phyloP scores from a whole-genome alignment of 805 yeast species.

The Yarrowia phangngaensis region DNA sequence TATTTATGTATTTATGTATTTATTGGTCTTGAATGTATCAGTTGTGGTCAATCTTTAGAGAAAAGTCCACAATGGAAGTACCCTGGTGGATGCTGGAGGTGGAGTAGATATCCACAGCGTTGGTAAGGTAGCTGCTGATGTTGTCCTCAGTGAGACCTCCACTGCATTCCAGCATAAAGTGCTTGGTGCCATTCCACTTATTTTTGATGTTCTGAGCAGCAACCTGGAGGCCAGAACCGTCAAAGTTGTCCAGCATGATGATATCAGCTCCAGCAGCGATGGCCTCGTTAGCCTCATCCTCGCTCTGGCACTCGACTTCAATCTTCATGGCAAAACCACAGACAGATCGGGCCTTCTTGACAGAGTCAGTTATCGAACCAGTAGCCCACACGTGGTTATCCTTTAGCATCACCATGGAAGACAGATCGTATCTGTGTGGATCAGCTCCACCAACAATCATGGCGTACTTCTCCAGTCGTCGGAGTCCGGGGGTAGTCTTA shows the following conservation, averaged over 20 bases:
- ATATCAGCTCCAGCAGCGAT: conserved; percentile 94
- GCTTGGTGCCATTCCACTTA: conserved; percentile 49
- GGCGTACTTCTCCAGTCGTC: conserved; percentile 83
- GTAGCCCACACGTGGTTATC: conserved; percentile 92
- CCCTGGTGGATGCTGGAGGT: conserved; percentile 94
- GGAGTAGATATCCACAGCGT: conserved; percentile 83
- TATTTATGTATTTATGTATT: too few relatives aligned
- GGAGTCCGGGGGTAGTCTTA: conserved; percentile 94
- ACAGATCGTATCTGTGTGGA: conserved; percentile 84
- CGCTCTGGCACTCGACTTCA: conserved; percentile 87
- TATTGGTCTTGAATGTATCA: too few relatives aligned
- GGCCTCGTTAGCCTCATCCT: conserved; percentile 85
- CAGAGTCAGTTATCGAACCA: conserved; percentile 86
- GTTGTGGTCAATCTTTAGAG: conserved; percentile 61
- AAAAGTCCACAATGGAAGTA: conserved; percentile 74
- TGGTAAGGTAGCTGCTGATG: conserved; percentile 59
- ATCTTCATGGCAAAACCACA: conserved; percentile 88
- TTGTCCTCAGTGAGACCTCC: conserved; percentile 82
- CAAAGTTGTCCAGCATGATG: conserved; percentile 88
- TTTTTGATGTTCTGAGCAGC: conserved; percentile 63
- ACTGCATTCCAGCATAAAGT: conserved; percentile 77
- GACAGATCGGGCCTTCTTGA: conserved; percentile 65
- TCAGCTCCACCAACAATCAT: conserved; percentile 96
- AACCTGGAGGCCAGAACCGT: conserved; percentile 55
- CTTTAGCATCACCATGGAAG: conserved; percentile 93